These are phyloP conservation scores for Murraya paniculata DNA, from an alignment of 345 rosid genomes.

Conservation along the genomic window DNA sequence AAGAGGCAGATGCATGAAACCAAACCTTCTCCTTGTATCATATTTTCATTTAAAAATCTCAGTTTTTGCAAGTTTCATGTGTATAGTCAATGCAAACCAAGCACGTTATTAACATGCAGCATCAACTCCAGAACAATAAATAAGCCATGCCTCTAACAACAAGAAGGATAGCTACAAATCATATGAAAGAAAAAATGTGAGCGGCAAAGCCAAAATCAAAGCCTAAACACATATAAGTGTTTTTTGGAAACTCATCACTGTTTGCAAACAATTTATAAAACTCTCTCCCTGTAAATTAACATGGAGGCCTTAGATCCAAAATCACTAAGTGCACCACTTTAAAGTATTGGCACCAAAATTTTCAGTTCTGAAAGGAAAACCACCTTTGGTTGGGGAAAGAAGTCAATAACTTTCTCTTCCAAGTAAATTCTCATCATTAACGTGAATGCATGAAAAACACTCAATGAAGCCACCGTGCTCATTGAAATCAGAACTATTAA, in stretches of 20 bases:
- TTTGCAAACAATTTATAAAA: neutral
- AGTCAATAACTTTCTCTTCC: slow-evolving; percentile 1
- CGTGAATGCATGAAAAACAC: neutral
- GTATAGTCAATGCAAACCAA: neutral
- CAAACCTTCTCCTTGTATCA: neutral
- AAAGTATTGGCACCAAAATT: slow-evolving; percentile 11
- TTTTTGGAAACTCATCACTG: neutral
- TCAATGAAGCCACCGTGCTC: neutral
- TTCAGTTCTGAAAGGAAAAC: slow-evolving; percentile 10
- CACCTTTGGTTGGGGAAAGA: slow-evolving; percentile 8
- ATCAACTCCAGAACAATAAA: neutral
- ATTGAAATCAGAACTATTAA: slow-evolving; percentile 11
- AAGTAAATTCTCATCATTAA: neutral
- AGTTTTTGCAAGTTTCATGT: neutral
- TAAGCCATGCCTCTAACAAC: neutral
- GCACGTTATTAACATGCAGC: neutral
- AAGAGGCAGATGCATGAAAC: neutral
- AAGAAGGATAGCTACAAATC: neutral
- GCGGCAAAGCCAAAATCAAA: neutral
- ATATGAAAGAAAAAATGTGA: neutral
- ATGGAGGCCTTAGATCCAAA: slow-evolving; percentile 13
- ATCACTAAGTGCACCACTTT: slow-evolving; percentile 16
- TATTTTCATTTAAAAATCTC: neutral
- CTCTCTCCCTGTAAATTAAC: neutral
- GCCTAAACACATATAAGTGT: neutral